A percentile compares a stretch with the other conserved stretches of the same genome.
These are phyloP conservation scores for Balakata baccata DNA, from an alignment of 345 rosid species.

Conservation along the genomic window DNA sequence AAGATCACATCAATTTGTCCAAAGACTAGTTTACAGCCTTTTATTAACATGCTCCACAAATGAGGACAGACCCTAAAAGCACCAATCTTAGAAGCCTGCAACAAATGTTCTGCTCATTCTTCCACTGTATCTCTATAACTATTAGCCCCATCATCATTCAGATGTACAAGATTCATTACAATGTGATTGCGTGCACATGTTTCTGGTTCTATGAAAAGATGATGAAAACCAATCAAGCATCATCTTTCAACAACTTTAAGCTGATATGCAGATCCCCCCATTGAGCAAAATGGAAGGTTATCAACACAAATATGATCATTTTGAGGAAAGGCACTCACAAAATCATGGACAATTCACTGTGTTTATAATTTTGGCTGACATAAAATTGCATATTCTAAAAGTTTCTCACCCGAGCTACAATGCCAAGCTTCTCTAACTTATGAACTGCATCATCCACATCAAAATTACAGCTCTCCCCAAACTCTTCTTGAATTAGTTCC, in stretches of 20 bases:
- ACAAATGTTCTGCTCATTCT: too few species aligned
- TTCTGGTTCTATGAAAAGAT: neutral
- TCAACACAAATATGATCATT: neutral
- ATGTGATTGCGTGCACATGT: neutral
- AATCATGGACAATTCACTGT: too few species aligned
- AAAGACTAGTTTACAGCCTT: neutral
- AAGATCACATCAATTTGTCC: neutral
- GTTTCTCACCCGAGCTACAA: conserved; percentile 61
- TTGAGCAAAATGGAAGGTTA: neutral
- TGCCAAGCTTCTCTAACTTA: conserved; percentile 81
- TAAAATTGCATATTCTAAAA: neutral
- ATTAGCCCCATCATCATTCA: too few species aligned
- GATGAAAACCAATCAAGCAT: neutral
- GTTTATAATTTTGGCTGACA: neutral
- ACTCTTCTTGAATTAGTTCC: conserved; percentile 56
- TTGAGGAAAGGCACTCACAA: too few species aligned
- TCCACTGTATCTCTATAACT: too few species aligned
- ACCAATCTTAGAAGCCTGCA: too few species aligned
- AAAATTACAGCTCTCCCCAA: conserved; percentile 59
- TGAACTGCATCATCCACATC: conserved; percentile 80
- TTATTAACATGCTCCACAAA: too few species aligned
- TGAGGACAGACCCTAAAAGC: too few species aligned
- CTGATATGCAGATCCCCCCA: neutral
- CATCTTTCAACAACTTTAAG: neutral
- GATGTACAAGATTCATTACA: too few species aligned